These are phyloP conservation scores for Lactarius indigo DNA, from an alignment of 768 basidiomycete species.

Conservation along the genomic window DNA sequence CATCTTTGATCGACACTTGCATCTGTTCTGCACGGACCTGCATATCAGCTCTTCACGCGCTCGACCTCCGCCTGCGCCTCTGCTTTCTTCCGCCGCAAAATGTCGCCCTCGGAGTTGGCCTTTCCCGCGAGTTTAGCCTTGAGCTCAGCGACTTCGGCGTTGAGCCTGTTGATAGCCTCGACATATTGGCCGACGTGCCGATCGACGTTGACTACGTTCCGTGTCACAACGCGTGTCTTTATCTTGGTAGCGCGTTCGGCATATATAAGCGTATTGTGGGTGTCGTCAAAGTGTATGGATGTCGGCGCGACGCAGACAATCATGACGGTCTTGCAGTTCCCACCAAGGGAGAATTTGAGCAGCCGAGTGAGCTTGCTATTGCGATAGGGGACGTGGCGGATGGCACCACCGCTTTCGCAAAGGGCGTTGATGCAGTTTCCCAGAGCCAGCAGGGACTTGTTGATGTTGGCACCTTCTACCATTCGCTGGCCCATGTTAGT, in stretches of 20 bases:
- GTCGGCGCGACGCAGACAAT: conserved; percentile 97
- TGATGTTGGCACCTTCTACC: conserved; percentile 99
- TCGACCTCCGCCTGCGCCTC: conserved; percentile 74
- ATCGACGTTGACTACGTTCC: conserved; percentile 93
- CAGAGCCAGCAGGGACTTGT: conserved; percentile 94
- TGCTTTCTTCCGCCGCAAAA: conserved; percentile 60
- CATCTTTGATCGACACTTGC: conserved; percentile 66
- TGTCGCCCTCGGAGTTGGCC: conserved; percentile 56
- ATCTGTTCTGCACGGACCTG: conserved; percentile 68
- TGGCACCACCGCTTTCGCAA: conserved; percentile 85
- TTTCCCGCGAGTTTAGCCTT: conserved; percentile 82
- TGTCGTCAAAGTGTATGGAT: conserved; percentile 95
- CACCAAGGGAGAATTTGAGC: conserved; percentile 96
- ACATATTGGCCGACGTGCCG: conserved; percentile 95
- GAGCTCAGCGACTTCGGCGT: conserved; percentile 77
- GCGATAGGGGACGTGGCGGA: conserved; percentile 92
- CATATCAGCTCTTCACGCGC: conserved; percentile 68
- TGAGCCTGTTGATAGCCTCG: conserved; percentile 87
- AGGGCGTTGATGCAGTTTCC: conserved; percentile 99
- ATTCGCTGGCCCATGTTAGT: conserved; percentile 97
- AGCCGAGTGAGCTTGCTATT: conserved; percentile 98
- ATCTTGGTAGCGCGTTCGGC: conserved; percentile 98
- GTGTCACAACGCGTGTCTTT: conserved; percentile 94
- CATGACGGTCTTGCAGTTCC: conserved; percentile 99
- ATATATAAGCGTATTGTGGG: conserved; percentile 96